Evolutionary conservation across 805 yeast genomes (phyloP).

Genomic region (Saccharomycopsis microspora): DNA sequence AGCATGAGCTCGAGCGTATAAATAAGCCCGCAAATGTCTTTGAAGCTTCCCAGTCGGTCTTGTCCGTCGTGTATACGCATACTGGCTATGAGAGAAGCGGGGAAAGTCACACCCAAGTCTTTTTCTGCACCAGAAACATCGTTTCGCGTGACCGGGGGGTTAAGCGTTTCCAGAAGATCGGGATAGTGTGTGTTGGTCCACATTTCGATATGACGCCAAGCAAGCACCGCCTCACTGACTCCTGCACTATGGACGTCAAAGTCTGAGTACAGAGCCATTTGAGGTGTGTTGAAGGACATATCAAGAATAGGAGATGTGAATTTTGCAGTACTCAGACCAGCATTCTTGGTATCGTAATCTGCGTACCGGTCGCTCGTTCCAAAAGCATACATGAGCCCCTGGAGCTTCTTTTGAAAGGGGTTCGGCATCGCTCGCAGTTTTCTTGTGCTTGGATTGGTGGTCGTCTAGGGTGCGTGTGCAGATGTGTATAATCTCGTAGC

Average conservation of each 20-base stretch:
- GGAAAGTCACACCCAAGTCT: slow-evolving; percentile 65
- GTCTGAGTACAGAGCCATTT: slow-evolving; percentile 20
- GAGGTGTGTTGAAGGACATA: slow-evolving; percentile 22
- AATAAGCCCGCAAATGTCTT: slow-evolving; percentile 59
- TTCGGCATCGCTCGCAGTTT: background rate
- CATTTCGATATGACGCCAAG: slow-evolving; percentile 83
- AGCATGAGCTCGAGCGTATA: slow-evolving; percentile 76
- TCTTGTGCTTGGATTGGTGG: too few relatives aligned
- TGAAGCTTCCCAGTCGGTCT: slow-evolving; percentile 59
- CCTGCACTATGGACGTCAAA: slow-evolving; percentile 20
- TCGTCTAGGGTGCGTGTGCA: too few relatives aligned
- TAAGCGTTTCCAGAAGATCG: slow-evolving; percentile 69
- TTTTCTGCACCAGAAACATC: slow-evolving; percentile 78
- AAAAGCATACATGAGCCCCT: slow-evolving; percentile 50
- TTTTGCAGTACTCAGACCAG: slow-evolving; percentile 9
- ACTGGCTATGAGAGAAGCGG: slow-evolving; percentile 74
- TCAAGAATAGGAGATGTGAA: slow-evolving; percentile 16
- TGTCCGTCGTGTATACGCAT: slow-evolving; percentile 86
- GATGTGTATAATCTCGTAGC: too few relatives aligned
- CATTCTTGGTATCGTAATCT: slow-evolving; percentile 36
- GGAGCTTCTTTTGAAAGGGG: slow-evolving; percentile 29
- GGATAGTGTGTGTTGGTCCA: slow-evolving; percentile 76
- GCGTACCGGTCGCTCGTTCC: slow-evolving; percentile 63
- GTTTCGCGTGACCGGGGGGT: slow-evolving; percentile 65
- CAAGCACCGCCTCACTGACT: slow-evolving; percentile 62